Evolutionary conservation across 306 rosid species (phyloP).

Genomic region (Quercus suber): DNA sequence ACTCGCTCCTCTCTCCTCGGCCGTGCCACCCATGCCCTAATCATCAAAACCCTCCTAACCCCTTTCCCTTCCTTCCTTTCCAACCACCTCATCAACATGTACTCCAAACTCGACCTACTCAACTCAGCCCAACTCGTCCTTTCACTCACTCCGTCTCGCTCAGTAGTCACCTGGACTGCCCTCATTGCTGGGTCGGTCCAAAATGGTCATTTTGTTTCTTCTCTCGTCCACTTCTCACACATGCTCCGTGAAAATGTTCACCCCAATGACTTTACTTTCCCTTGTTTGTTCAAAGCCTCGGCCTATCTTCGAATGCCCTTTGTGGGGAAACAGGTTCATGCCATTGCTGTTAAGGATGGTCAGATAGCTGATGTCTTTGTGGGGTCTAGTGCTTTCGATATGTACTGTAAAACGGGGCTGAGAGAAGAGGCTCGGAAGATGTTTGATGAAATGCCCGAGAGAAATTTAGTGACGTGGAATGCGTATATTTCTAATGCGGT

Average conservation of each 20-base stretch:
- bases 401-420: slow-evolving; percentile 65
- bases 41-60: slow-evolving; percentile 42
- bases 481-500: slow-evolving; percentile 81
- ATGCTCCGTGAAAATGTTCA: slow-evolving; percentile 57
- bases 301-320: slow-evolving; percentile 42
- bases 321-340: slow-evolving; percentile 64
- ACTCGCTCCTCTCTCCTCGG: slow-evolving; percentile 45
- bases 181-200: slow-evolving; percentile 80
- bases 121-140: slow-evolving; percentile 64
- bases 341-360: slow-evolving; percentile 66
- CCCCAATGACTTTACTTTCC: slow-evolving; percentile 88
- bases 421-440: slow-evolving; percentile 49
- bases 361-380: slow-evolving; percentile 67
- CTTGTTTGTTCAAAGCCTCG: slow-evolving; percentile 74
- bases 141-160: slow-evolving; percentile 49
- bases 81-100: slow-evolving; percentile 82
- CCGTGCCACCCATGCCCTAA: slow-evolving; percentile 67
- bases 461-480: slow-evolving; percentile 73
- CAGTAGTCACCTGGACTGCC: slow-evolving; percentile 88
- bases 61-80: slow-evolving; percentile 66
- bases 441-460: slow-evolving; percentile 79
- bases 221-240: slow-evolving; percentile 50
- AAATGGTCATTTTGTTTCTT: slow-evolving; percentile 47
- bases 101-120: slow-evolving; percentile 74
- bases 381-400: slow-evolving; percentile 78